A percentile compares a stretch with the other conserved stretches of the same genome.
Evolutionary conservation across 164 flowering plant genomes (phyloP).

Genomic region (Vitis riparia): DNA sequence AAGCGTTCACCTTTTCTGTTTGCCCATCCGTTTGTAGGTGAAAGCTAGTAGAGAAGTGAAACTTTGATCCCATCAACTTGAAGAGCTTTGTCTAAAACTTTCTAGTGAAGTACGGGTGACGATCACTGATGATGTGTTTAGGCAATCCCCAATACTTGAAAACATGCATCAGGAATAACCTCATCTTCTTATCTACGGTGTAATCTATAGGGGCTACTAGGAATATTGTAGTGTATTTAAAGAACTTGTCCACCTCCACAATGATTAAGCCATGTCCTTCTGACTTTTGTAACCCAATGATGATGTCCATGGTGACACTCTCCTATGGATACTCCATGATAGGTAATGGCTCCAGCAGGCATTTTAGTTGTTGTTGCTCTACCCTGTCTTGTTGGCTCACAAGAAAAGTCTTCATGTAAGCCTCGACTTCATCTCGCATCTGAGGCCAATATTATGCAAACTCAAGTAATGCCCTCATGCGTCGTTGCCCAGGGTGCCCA

Average conservation of each 20-base stretch:
- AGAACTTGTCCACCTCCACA: slow-evolving; percentile 8
- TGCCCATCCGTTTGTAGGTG: not conserved
- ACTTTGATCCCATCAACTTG: not conserved
- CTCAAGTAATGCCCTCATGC: not conserved
- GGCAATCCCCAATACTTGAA: slow-evolving; percentile 8
- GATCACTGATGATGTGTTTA: not conserved
- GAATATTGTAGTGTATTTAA: slow-evolving; percentile 7
- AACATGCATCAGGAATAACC: slow-evolving; percentile 4
- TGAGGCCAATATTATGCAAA: slow-evolving; percentile 5
- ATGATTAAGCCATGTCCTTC: not conserved
- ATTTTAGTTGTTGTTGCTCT: not conserved
- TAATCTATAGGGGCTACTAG: not conserved
- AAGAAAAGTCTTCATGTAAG: slow-evolving; percentile 12
- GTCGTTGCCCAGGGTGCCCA: slow-evolving; percentile 6
- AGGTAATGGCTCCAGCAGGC: too few species aligned
- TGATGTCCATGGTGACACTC: too few species aligned
- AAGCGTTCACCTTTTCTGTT: not conserved
- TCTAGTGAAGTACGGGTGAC: not conserved
- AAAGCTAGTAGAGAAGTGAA: not conserved
- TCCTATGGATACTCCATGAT: too few species aligned
- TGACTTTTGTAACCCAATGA: too few species aligned
- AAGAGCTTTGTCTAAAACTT: not conserved
- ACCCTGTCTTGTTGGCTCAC: slow-evolving; percentile 17
- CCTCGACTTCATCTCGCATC: slow-evolving; percentile 3
- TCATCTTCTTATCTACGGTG: not conserved